phyloP scores from a whole-genome alignment of 345 rosid species.

The Theobroma cacao region DNA sequence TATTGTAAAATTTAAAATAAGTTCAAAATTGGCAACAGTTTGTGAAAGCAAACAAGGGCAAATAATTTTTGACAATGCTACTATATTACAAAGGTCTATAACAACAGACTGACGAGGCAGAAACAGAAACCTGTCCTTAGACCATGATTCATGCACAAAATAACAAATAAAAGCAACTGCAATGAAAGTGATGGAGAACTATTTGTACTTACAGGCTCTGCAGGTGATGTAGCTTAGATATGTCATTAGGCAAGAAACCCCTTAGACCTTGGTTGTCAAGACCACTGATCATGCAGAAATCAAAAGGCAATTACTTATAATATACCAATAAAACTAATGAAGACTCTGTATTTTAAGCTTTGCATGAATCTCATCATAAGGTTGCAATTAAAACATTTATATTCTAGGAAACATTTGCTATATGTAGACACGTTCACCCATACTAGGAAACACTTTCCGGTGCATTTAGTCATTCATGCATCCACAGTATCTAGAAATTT shows the following conservation, averaged over 20 bases:
- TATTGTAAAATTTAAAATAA: slow-evolving; percentile 1
- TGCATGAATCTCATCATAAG: not conserved
- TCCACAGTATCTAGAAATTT: not conserved
- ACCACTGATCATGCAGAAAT: slow-evolving; percentile 47
- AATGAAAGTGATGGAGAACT: slow-evolving; percentile 14
- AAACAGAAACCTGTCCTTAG: not conserved
- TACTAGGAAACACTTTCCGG: not conserved
- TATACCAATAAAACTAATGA: not conserved
- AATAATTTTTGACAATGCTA: not conserved
- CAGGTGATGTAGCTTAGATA: slow-evolving; percentile 68
- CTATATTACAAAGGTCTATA: not conserved
- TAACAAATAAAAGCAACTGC: slow-evolving; percentile 1
- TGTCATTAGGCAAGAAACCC: slow-evolving; percentile 75
- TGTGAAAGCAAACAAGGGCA: not conserved
- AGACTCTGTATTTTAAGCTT: not conserved
- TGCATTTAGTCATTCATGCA: not conserved
- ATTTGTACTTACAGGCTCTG: slow-evolving; percentile 72
- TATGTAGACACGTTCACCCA: not conserved
- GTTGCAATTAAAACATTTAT: not conserved
- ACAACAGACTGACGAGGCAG: not conserved
- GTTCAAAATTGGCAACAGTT: not conserved
- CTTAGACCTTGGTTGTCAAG: slow-evolving; percentile 88
- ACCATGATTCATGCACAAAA: not conserved
- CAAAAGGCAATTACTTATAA: slow-evolving; percentile 4
- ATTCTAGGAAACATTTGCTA: not conserved